Conservation (phyloP, 208 protist species). For the Lotmaria passim region DNA sequence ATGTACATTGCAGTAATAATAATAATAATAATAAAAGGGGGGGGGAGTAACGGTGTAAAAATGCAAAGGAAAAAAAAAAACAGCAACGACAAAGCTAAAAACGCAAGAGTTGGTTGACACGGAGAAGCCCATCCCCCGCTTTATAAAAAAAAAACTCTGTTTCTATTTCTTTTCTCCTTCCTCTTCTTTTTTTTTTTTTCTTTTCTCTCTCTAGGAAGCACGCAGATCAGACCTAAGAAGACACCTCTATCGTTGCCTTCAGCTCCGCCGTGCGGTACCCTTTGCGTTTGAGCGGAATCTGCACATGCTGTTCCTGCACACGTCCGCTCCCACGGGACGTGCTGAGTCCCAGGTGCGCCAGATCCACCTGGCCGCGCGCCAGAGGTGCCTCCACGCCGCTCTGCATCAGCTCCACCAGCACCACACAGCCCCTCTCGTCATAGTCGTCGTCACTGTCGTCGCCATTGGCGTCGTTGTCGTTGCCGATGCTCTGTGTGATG, state of each 20-base stretch:
- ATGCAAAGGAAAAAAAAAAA: too few relatives aligned
- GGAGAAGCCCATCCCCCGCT: too few relatives aligned
- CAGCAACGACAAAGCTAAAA: too few relatives aligned
- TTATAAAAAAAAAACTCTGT: too few relatives aligned
- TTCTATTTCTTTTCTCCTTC: too few relatives aligned
- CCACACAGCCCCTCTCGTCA: constrained; percentile 2
- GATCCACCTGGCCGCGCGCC: constrained; percentile 15
- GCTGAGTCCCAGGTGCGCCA: constrained; percentile 6
- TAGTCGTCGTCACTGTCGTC: background rate
- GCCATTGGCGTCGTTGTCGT: background rate
- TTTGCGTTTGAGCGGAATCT: constrained; percentile 26
- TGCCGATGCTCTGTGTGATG: background rate
- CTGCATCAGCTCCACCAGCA: constrained; percentile 30
- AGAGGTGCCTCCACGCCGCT: constrained; percentile 12
- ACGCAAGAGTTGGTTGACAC: too few relatives aligned
- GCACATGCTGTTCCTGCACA: constrained; percentile 11
- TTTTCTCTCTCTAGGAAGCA: too few relatives aligned
- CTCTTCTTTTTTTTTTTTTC: too few relatives aligned
- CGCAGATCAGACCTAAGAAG: background rate
- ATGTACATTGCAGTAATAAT: too few relatives aligned
- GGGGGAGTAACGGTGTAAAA: too few relatives aligned
- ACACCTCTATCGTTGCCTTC: constrained; percentile 23
- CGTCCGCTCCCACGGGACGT: background rate
- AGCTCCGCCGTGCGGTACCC: constrained; percentile 31
- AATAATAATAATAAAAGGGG: too few relatives aligned